A percentile compares a stretch with the other conserved stretches of the same genome.
Evolutionary conservation across 2,329 filamentous ascomycete species (phyloP).

Genomic region (Exophiala sideris): DNA sequence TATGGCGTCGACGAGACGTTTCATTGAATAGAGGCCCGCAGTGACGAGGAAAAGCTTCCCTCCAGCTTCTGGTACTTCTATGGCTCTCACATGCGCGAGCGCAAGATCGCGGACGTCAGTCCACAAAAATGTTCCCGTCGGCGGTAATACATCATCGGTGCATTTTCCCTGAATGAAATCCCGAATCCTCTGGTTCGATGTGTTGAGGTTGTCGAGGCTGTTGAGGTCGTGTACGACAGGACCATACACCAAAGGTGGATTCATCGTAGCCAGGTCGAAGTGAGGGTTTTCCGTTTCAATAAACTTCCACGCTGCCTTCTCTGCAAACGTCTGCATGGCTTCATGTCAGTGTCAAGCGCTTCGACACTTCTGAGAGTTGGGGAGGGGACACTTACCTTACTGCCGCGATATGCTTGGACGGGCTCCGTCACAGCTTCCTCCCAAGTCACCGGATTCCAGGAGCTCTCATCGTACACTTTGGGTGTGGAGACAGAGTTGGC

Average conservation of each 20-base stretch:
- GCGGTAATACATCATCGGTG: not conserved
- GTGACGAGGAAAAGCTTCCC: conserved; percentile 16
- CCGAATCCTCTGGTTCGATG: not conserved
- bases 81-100: conserved; percentile 14
- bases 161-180: not conserved
- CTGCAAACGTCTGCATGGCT: conserved; percentile 47
- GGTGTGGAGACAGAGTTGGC: conserved; percentile 43
- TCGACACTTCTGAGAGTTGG: too few species aligned
- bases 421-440: conserved; percentile 37
- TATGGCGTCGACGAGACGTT: conserved; percentile 5
- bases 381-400: conserved; percentile 18
- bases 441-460: conserved; percentile 50
- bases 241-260: conserved; percentile 61
- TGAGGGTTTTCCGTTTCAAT: conserved; percentile 52
- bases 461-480: conserved; percentile 44
- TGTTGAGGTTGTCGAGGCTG: conserved; percentile 63
- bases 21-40: conserved; percentile 2
- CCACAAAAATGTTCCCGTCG: conserved; percentile 57
- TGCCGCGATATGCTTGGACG: conserved; percentile 42
- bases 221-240: conserved; percentile 63
- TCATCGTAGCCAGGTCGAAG: conserved; percentile 61
- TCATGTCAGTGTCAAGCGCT: not conserved
- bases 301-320: conserved; percentile 64
- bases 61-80: conserved; percentile 12
- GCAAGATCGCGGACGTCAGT: conserved; percentile 52